Percentiles rank a stretch among this genome's conserved stretches.
Conservation (phyloP, 768 basidiomycete genomes). For the Hortiboletus campestris region DNA sequence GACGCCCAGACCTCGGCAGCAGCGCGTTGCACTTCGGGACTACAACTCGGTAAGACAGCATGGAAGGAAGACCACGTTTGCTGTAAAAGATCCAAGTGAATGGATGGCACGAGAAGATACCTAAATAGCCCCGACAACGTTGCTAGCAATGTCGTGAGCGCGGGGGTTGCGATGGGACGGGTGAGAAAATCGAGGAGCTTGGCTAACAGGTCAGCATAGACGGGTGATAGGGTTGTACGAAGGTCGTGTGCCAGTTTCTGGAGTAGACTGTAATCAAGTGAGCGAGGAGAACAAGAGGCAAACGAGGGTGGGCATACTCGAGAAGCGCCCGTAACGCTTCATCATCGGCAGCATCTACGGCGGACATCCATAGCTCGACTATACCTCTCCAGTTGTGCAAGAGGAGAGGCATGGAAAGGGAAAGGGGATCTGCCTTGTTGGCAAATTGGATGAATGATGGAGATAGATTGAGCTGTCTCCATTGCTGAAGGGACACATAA, state of each 20-base stretch:
- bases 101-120: conserved; percentile 66
- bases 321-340: conserved; percentile 73
- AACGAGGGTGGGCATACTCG: conserved; percentile 50
- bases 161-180: conserved; percentile 55
- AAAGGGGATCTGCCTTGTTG: conserved; percentile 54
- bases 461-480: conserved; percentile 78
- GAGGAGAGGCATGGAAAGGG: conserved; percentile 75
- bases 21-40: conserved; percentile 70
- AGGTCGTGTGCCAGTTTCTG: conserved; percentile 80
- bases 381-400: conserved; percentile 78
- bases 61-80: conserved; percentile 60
- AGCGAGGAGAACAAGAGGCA: conserved; percentile 5
- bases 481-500: conserved; percentile 67
- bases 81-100: conserved; percentile 49
- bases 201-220: conserved; percentile 54
- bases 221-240: conserved; percentile 68
- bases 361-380: conserved; percentile 59
- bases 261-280: conserved; percentile 50
- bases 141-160: conserved; percentile 61
- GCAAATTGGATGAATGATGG: conserved; percentile 73
- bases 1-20: conserved; percentile 88
- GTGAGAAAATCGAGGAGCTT: conserved; percentile 57
- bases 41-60: conserved; percentile 52
- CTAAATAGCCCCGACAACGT: conserved; percentile 71
- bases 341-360: conserved; percentile 59